Evolutionary conservation across 345 rosid species (phyloP).

Genomic region (Fremontodendron californicum): DNA sequence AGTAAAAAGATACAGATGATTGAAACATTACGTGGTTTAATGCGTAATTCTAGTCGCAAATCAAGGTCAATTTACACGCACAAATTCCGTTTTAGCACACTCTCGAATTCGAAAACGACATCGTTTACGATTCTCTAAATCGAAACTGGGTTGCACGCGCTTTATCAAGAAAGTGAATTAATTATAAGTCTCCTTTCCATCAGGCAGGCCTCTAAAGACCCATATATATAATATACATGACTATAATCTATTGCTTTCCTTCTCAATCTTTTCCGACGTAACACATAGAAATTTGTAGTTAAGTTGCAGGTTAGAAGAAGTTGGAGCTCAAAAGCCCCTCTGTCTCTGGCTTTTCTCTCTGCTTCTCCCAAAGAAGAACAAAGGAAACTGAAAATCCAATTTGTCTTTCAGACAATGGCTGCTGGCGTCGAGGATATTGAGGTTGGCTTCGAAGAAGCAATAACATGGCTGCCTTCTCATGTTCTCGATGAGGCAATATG

Average conservation of each 20-base stretch:
- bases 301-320: constrained; percentile 14
- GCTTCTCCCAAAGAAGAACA: not conserved
- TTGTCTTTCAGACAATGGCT: constrained; percentile 17
- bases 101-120: not conserved
- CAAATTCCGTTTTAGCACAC: not conserved
- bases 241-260: not conserved
- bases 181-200: no score
- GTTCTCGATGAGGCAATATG: constrained; percentile 41
- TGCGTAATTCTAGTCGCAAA: constrained; percentile 19
- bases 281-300: constrained; percentile 40
- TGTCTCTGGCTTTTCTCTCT: not conserved
- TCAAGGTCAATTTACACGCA: constrained; percentile 8
- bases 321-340: constrained; percentile 29
- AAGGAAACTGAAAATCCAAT: not conserved
- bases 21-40: not conserved
- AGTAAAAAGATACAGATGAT: not conserved
- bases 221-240: not conserved
- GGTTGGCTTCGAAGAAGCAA: constrained; percentile 44
- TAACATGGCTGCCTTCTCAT: constrained; percentile 50
- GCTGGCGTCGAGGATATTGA: constrained; percentile 26
- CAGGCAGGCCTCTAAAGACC: no score
- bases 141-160: not conserved
- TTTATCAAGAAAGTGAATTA: not conserved
- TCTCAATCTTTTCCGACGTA: not conserved
- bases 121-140: not conserved